phyloP scores from a whole-genome alignment of 2,329 filamentous ascomycete species.

The Talaromyces sp. region DNA sequence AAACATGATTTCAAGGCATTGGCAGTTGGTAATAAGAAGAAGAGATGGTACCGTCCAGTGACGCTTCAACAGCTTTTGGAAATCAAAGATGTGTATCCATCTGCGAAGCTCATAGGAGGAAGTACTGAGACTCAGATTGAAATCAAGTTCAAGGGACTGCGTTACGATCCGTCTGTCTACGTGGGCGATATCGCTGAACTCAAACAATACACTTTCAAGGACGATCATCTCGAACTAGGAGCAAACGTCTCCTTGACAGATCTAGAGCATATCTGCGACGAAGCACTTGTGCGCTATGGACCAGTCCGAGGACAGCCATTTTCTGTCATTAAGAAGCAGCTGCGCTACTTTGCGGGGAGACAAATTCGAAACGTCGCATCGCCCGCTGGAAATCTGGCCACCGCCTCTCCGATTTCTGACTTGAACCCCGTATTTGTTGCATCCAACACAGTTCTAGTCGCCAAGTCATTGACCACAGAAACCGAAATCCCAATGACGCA shows the following conservation, averaged over 20 bases:
- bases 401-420: conserved; percentile 93
- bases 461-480: conserved; percentile 69
- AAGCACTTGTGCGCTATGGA: conserved; percentile 79
- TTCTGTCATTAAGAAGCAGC: conserved; percentile 85
- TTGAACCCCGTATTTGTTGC: conserved; percentile 92
- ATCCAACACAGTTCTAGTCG: conserved; percentile 75
- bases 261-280: conserved; percentile 75
- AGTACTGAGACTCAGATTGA: conserved; percentile 98
- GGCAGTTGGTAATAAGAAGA: conserved; percentile 89
- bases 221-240: conserved; percentile 83
- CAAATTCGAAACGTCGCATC: conserved; percentile 98
- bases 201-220: conserved; percentile 72
- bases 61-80: conserved; percentile 83
- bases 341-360: conserved; percentile 89
- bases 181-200: conserved; percentile 91
- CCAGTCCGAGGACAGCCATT: conserved; percentile 71
- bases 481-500: conserved; percentile 85
- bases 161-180: conserved; percentile 85
- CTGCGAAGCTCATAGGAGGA: conserved; percentile 90
- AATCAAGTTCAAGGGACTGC: conserved; percentile 93
- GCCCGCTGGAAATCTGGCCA: conserved; percentile 88
- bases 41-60: conserved; percentile 88
- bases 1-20: conserved; percentile 79
- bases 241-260: conserved; percentile 92
- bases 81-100: conserved; percentile 81